Conservation (phyloP, 179 eudicot species). For the Silene vulgaris region DNA sequence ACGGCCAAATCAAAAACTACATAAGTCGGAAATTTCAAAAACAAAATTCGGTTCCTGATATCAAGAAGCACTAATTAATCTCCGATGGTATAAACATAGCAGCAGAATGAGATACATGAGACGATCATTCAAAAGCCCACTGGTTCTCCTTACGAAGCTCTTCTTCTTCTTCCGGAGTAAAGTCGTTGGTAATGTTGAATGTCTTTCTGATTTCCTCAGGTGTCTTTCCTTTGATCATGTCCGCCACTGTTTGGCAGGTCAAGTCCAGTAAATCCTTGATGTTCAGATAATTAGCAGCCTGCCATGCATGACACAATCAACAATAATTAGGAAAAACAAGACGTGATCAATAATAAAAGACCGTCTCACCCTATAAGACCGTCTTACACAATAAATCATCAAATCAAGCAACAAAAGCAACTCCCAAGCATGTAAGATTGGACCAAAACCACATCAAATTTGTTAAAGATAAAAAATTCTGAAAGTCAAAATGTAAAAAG, state of each 20-base stretch:
- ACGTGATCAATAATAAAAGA: no score
- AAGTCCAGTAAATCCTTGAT: slow-evolving; percentile 24
- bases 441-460: background rate
- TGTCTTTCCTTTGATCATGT: slow-evolving; percentile 52
- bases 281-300: no score
- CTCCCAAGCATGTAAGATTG: slow-evolving; percentile 1
- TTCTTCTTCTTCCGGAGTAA: slow-evolving; percentile 47
- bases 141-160: slow-evolving; percentile 38
- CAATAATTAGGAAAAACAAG: no score
- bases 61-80: background rate
- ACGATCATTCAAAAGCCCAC: slow-evolving; percentile 31
- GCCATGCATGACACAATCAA: no score
- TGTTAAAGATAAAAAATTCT: background rate
- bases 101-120: background rate
- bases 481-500: background rate
- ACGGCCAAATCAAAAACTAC: no score
- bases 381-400: no score
- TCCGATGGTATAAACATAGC: slow-evolving; percentile 15
- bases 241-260: slow-evolving; percentile 48
- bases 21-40: no score
- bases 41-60: no score
- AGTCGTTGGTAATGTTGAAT: slow-evolving; percentile 45
- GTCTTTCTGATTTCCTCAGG: slow-evolving; percentile 47
- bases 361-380: no score
- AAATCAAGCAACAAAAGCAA: background rate